phyloP scores from a whole-genome alignment of 108 stramenopile species.

The Stephanodiscus triporus region DNA sequence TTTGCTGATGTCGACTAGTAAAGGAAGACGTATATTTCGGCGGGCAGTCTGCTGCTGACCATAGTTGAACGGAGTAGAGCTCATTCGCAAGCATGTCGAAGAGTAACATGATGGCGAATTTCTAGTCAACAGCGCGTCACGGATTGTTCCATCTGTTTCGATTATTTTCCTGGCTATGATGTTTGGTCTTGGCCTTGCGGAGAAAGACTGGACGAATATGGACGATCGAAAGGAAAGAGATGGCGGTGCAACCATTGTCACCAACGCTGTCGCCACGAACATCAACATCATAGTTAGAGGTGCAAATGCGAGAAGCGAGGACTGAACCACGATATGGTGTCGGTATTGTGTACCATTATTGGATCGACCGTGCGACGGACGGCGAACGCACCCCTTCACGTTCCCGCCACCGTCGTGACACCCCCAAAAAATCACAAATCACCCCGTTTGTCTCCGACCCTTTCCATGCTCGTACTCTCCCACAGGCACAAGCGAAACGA shows the following conservation, averaged over 20 bases:
- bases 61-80: slow-evolving; percentile 23
- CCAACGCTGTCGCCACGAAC: not conserved
- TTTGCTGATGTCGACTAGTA: slow-evolving; percentile 35
- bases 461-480: no score
- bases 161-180: not conserved
- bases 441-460: no score
- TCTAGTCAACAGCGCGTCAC: not conserved
- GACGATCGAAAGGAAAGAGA: slow-evolving; percentile 6
- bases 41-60: slow-evolving; percentile 23
- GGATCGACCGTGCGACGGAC: no score
- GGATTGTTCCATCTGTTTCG: not conserved
- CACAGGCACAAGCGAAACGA: no score
- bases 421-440: no score
- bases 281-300: not conserved
- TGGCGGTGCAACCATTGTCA: not conserved
- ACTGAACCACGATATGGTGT: no score
- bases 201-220: slow-evolving; percentile 2
- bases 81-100: slow-evolving; percentile 32
- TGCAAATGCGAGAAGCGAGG: no score
- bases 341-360: no score
- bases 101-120: not conserved
- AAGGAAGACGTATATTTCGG: slow-evolving; percentile 43
- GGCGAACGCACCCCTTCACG: no score
- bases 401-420: no score
- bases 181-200: not conserved